Evolutionary conservation across 371 early-diverging fungal genomes (phyloP).

Genomic region (Rhizopus microsporus): DNA sequence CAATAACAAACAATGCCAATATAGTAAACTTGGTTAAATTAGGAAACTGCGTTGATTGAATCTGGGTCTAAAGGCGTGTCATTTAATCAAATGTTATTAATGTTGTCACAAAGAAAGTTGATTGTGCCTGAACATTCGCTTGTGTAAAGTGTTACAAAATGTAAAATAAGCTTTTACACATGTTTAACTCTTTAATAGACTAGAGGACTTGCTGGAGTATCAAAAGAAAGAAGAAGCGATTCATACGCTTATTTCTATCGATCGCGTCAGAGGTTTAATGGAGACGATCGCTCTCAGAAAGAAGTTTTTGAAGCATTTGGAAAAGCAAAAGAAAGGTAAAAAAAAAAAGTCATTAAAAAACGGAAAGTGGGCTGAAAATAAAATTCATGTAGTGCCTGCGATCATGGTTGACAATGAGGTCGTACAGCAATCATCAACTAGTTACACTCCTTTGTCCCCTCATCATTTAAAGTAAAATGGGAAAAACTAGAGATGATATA

Average conservation of each 20-base stretch:
- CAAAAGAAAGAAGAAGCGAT: constrained; percentile 49
- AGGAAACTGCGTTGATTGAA: constrained; percentile 44
- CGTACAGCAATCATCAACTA: constrained; percentile 5
- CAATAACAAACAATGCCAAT: background rate
- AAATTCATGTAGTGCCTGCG: constrained; percentile 26
- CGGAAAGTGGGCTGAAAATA: background rate
- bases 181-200: constrained; percentile 18
- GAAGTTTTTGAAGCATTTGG: constrained; percentile 43
- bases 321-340: constrained; percentile 22
- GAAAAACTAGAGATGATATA: too few relatives aligned
- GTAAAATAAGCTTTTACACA: background rate
- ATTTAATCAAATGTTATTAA: constrained; percentile 61
- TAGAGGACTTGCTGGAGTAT: constrained; percentile 46
- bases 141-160: constrained; percentile 31
- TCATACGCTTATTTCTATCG: constrained; percentile 44
- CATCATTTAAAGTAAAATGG: too few relatives aligned
- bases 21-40: background rate
- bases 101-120: constrained; percentile 60
- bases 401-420: constrained; percentile 30
- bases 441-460: background rate
- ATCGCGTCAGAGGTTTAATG: constrained; percentile 48
- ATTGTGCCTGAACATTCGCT: constrained; percentile 56
- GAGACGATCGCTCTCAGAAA: constrained; percentile 49
- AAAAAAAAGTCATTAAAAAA: constrained; percentile 7
- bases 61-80: constrained; percentile 50